Evolutionary conservation across 2,329 filamentous ascomycete genomes (phyloP), one percentile per base, ranked within the genome.

Genomic region (Cladosporium sp.): DNA sequence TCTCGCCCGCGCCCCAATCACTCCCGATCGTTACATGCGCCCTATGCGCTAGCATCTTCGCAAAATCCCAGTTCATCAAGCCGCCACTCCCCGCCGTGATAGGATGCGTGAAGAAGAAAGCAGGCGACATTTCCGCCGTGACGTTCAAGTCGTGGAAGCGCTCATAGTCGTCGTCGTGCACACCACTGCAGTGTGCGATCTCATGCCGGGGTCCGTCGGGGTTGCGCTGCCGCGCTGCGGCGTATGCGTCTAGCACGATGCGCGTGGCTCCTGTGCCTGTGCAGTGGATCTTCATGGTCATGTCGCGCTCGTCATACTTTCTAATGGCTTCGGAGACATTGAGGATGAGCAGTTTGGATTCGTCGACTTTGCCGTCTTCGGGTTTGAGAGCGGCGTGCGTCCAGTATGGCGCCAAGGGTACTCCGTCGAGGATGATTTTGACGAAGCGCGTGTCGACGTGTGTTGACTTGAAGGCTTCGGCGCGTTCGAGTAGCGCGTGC

Each of bases 341-440:
- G 8, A 67, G 34, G 1, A 69, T 67, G 18, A 67, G 16, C 23
- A 73, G 67, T 26, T 71, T 73, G 13, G 58, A 69, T 30, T 69
- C 62, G 26, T 77, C 73, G 1, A 70, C 67, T 13, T 68, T 59
- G 3, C 74, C 76, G 26, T 73, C 63, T 14, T 66, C 68, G 43
- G 72, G 68, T 14, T 39, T 39, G 3, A 78, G 63, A 6, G 67
- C 68, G 14, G 67, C 66, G 11, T 76, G 75, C 18, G 76, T 75
- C 58, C 70, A 74, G 1, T 74, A 64, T 3, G 75, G 76, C 11
- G 73, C 71, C 3, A 78, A 60, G 0, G 75, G 74, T 6, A 74
- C 74, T 5, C 76, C 76, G 57, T 78, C 76, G 30, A 78, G 70
- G 62, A 76, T 71, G 60, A 78, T 72, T 59, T 78, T 78, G 21